Conservation (phyloP, 225 moss, liverwort and hornwort species). For the Sphagnum contortum region DNA sequence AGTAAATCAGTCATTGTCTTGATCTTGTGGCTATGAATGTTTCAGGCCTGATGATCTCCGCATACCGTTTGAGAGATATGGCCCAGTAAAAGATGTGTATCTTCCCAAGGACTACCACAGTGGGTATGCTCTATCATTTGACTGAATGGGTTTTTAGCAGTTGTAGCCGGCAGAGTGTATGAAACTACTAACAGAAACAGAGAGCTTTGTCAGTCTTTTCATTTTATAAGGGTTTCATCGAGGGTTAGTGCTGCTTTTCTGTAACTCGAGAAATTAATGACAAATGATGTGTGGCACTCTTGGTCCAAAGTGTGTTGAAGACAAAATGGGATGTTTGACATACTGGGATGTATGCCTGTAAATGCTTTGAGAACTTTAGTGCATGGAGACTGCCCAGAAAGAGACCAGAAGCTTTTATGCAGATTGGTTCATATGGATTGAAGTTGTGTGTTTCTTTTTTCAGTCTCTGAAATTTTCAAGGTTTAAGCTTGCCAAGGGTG, state of each 20-base stretch:
- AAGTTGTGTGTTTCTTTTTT: neutral
- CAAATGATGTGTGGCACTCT: too few relatives aligned
- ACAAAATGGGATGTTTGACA: too few relatives aligned
- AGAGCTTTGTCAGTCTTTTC: neutral
- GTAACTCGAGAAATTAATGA: too few relatives aligned
- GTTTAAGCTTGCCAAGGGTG: neutral
- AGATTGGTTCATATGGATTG: neutral
- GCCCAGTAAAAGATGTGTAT: constrained; percentile 93
- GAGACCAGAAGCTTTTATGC: neutral
- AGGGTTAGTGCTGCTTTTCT: neutral
- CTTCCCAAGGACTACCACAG: constrained; percentile 98
- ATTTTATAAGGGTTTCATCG: neutral
- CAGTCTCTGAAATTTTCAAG: neutral
- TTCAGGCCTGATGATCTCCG: constrained; percentile 95
- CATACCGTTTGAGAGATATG: constrained; percentile 93
- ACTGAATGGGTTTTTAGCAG: too few relatives aligned
- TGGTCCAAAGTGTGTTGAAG: too few relatives aligned
- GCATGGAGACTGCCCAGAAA: neutral
- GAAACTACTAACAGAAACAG: neutral
- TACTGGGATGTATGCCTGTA: too few relatives aligned
- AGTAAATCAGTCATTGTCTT: neutral
- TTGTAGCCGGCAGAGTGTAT: too few relatives aligned
- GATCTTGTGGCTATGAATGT: neutral
- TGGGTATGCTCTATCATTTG: constrained; percentile 31
- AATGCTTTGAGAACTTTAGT: neutral